phyloP scores from a whole-genome alignment of 208 protist species.

The Entamoeba invadens region DNA sequence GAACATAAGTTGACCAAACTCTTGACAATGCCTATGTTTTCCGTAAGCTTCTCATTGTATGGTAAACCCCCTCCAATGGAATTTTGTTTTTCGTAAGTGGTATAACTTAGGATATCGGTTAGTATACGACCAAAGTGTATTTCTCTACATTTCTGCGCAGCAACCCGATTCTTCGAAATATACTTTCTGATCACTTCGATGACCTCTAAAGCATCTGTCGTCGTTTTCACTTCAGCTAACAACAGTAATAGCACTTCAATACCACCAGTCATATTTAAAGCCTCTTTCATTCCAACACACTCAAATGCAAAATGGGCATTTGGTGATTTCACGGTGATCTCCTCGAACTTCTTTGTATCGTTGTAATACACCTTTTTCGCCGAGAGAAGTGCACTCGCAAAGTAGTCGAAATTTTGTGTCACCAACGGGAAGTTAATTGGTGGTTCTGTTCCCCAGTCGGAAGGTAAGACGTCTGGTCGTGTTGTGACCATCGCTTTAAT shows the following conservation, averaged over 20 bases:
- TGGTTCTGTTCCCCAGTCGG: not conserved
- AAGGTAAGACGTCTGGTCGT: not conserved
- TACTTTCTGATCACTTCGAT: not conserved
- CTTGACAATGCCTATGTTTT: not conserved
- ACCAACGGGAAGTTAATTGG: not conserved
- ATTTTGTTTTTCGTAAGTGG: not conserved
- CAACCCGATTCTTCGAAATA: not conserved
- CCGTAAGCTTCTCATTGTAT: not conserved
- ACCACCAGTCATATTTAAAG: not conserved
- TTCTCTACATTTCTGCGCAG: not conserved
- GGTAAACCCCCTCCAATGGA: too few relatives aligned
- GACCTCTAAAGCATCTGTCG: not conserved
- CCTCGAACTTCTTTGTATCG: not conserved
- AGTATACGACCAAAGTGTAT: not conserved
- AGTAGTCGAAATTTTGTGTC: not conserved
- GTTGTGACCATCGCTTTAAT: not conserved
- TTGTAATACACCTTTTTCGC: not conserved
- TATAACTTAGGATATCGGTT: not conserved
- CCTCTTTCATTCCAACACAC: not conserved
- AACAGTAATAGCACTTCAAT: not conserved
- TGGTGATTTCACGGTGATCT: too few relatives aligned
- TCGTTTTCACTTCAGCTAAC: not conserved
- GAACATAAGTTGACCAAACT: not conserved
- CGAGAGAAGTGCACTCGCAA: not conserved
- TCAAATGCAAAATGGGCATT: too few relatives aligned